Base-by-base conservation (phyloP, 2,329 filamentous ascomycete genomes). In the Chaetomium globosum region DNA sequence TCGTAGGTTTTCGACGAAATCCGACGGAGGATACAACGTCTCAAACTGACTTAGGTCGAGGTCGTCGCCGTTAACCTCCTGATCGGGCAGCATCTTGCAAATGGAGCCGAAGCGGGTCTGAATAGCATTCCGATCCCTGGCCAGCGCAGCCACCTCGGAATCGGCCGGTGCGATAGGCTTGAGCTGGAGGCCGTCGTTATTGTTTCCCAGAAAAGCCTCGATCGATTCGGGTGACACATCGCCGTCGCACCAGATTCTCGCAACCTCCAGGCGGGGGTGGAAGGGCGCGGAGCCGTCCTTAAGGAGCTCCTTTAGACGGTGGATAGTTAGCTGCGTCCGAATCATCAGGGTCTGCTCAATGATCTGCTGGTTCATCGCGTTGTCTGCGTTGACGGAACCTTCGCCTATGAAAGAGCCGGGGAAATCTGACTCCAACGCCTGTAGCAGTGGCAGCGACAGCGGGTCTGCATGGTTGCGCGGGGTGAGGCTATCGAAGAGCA, bases 251-350 rank as follows among this genome's bases (percentile, higher is more conserved):
- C 71, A 72, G 12, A 71, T 61, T 13, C 39, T 64, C n/a, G 66
- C 59, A 10, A 72, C 33, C 26, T 61, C 23, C 23, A 65, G 28
- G 4, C 49, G 39, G 2, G 69, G 68, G 33, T 70, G 55, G 33
- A 69, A 64, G 5, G 60, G 28, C 19, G 23, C n/a, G 7, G 31
- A 26, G 16, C 62, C 63, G 21, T 64, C 52, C 4, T 10, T 46
- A 7, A 63, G 56, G 12, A 69, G 62, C n/a, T 30, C 26, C n/a
- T 63, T 9, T 4, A 71, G 66, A 10, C 54, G 68, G 30, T 36
- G 48, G 31, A 72, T 64, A 13, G 67, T 64, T 10, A 69, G 62
- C 13, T 70, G 69, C 21, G 66, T 71, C 49, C 71, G 70, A 53
- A 72, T 70, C 48, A 68, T 63, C n/a, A 69, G n/a, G 9, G 61